Evolutionary conservation across 1,284 basidiomycete genomes (phyloP).

Genomic region (Moniliella sp.): DNA sequence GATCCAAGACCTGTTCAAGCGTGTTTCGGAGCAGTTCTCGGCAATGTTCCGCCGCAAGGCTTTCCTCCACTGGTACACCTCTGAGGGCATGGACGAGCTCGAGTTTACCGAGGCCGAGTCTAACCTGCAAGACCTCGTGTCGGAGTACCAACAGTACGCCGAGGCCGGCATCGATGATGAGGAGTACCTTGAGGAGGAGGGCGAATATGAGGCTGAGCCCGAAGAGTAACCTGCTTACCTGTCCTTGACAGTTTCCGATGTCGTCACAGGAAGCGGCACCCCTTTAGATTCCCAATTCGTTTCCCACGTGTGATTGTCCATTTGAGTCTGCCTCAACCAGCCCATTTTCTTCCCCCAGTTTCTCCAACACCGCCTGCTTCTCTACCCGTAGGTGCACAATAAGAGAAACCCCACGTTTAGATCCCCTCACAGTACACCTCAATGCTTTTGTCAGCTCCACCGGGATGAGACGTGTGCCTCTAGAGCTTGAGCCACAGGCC

Average conservation of each 20-base stretch:
- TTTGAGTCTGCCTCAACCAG: no score
- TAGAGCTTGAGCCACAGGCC: no score
- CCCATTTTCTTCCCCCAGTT: no score
- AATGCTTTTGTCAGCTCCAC: no score
- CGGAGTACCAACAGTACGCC: conserved; percentile 35
- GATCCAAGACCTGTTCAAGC: conserved; percentile 38
- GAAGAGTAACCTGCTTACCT: background rate
- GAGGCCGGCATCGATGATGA: conserved; percentile 8
- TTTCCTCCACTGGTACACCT: conserved; percentile 36
- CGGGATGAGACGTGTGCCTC: no score
- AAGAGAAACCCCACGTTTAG: no score
- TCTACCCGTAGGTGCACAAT: no score
- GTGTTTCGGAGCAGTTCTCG: conserved; percentile 32
- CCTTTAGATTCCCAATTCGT: no score
- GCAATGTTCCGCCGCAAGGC: conserved; percentile 35
- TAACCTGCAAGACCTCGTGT: conserved; percentile 31
- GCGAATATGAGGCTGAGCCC: background rate
- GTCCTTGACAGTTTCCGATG: background rate
- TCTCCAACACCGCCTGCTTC: no score
- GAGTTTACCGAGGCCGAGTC: conserved; percentile 35
- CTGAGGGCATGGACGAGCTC: conserved; percentile 35
- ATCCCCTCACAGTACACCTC: no score
- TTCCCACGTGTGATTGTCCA: no score
- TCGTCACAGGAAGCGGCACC: no score
- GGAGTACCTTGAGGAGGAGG: conserved; percentile 2